Conservation (phyloP, 257 asterid species). For the Gynochthodes officinalis region DNA sequence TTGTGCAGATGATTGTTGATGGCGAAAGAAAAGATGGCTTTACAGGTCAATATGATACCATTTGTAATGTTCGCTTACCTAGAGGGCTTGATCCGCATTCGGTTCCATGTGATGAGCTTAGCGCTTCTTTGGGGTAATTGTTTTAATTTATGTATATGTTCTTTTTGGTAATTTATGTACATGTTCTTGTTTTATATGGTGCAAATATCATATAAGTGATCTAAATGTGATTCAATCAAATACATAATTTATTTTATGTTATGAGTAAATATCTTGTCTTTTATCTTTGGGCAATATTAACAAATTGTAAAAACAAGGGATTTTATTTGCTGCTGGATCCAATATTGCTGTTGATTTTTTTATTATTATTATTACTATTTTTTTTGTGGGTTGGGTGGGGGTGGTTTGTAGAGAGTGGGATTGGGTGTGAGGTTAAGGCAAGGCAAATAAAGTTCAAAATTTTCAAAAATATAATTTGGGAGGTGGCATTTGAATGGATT, state of each 20-base stretch:
- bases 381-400: neutral
- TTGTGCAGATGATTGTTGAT: slow-evolving; percentile 61
- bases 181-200: neutral
- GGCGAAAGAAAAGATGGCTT: slow-evolving; percentile 69
- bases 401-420: neutral
- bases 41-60: slow-evolving; percentile 69
- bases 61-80: slow-evolving; percentile 89
- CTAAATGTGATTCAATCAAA: neutral
- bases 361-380: no score
- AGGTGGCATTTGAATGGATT: neutral
- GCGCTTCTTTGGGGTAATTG: slow-evolving; percentile 84
- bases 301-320: neutral
- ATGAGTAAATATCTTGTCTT: neutral
- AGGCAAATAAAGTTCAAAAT: neutral
- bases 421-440: neutral
- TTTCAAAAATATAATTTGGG: neutral
- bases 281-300: neutral
- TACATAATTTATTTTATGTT: neutral
- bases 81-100: slow-evolving; percentile 98
- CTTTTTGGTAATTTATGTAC: slow-evolving; percentile 3
- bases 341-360: neutral
- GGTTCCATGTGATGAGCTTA: slow-evolving; percentile 86
- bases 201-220: neutral
- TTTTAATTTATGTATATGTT: no score
- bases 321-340: neutral